phyloP scores from a whole-genome alignment of 2,329 filamentous ascomycete genomes.

The Phialocephala sp. region DNA sequence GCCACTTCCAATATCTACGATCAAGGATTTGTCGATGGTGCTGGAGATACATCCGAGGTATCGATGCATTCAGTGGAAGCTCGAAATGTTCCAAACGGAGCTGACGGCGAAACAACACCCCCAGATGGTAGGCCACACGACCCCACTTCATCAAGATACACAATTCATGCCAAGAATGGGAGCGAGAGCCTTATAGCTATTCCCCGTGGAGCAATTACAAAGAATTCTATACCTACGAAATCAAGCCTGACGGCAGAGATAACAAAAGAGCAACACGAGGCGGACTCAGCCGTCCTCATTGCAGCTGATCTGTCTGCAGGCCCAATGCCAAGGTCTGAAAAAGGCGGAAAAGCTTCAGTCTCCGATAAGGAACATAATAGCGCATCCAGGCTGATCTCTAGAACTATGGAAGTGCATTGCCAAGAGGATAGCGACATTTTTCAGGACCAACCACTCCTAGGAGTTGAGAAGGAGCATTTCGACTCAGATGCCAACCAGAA shows the following conservation, averaged over 20 bases:
- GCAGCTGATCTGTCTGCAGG: neutral
- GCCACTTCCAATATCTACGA: neutral
- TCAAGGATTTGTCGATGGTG: neutral
- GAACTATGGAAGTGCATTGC: neutral
- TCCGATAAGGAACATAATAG: neutral
- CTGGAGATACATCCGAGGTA: neutral
- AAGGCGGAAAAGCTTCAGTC: neutral
- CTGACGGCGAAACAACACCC: neutral
- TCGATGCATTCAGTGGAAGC: neutral
- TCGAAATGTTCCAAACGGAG: neutral
- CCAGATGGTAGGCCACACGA: neutral
- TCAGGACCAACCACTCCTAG: conserved; percentile 71
- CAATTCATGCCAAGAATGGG: neutral
- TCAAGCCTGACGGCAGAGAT: neutral
- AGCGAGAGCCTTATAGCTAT: neutral
- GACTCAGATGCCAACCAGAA: conserved; percentile 69
- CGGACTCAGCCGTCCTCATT: neutral
- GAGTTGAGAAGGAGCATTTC: conserved; percentile 62
- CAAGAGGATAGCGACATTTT: conserved; percentile 57
- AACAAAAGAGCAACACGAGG: neutral
- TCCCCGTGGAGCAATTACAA: neutral
- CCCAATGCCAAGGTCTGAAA: neutral
- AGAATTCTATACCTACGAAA: neutral
- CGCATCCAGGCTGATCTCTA: neutral
- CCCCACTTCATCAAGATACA: neutral